These are phyloP conservation scores for Tillandsia fasciculata DNA, from an alignment of 176 grass and related monocot genomes.

Conservation along the genomic window DNA sequence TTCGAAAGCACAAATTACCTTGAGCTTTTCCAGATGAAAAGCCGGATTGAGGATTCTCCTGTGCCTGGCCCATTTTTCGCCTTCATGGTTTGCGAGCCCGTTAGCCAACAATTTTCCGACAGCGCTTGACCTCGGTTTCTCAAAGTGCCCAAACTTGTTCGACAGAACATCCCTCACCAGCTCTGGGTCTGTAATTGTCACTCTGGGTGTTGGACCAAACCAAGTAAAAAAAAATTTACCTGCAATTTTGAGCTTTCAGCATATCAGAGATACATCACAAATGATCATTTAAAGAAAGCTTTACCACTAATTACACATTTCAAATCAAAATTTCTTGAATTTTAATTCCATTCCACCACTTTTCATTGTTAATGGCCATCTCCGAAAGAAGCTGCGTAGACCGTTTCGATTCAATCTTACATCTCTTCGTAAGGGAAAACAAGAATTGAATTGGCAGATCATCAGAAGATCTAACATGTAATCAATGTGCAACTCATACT, in stretches of 20 bases:
- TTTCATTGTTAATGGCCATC: too few relatives aligned
- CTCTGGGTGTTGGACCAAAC: conserved; percentile 42
- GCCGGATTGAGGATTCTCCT: conserved; percentile 47
- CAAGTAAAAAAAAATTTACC: conserved; percentile 55
- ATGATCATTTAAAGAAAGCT: not conserved
- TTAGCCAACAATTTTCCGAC: conserved; percentile 18
- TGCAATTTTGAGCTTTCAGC: conserved; percentile 14
- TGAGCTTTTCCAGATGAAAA: conserved; percentile 44
- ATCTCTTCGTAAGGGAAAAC: too few relatives aligned
- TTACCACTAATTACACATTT: not conserved
- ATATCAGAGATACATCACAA: not conserved
- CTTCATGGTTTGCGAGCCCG: conserved; percentile 39
- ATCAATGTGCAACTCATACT: too few relatives aligned
- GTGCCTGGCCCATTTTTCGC: conserved; percentile 59
- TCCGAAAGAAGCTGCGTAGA: too few relatives aligned
- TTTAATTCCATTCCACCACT: not conserved
- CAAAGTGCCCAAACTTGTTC: conserved; percentile 60
- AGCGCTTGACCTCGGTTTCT: conserved; percentile 21
- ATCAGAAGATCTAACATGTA: too few relatives aligned
- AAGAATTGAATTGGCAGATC: too few relatives aligned
- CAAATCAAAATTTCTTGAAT: not conserved
- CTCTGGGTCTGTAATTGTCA: conserved; percentile 41
- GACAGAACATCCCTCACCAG: conserved; percentile 50
- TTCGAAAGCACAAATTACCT: conserved; percentile 17
- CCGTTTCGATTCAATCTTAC: too few relatives aligned